phyloP scores from a whole-genome alignment of 2,329 filamentous ascomycete species.

The Didymella pinodella region DNA sequence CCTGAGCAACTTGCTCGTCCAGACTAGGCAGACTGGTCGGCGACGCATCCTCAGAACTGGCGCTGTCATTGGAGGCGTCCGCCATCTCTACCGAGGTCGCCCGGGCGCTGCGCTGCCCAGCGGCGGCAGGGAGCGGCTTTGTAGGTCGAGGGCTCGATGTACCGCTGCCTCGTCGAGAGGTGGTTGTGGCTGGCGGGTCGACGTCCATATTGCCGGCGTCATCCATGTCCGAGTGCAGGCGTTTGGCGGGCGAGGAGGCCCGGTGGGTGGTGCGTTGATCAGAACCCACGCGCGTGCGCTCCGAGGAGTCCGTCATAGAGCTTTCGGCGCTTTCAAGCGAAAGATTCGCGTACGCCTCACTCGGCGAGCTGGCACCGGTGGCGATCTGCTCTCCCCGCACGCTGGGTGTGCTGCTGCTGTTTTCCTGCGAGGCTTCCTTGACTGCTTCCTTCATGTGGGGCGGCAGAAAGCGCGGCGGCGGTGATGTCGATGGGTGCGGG shows the following conservation, averaged over 20 bases:
- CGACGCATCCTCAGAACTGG: slow-evolving; percentile 31
- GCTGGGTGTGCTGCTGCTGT: slow-evolving; percentile 23
- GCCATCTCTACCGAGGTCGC: slow-evolving; percentile 57
- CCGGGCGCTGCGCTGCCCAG: slow-evolving; percentile 40
- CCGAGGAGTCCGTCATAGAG: slow-evolving; percentile 36
- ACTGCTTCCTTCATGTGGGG: slow-evolving; percentile 65
- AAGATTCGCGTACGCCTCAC: slow-evolving; percentile 62
- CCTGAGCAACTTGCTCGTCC: slow-evolving; percentile 77
- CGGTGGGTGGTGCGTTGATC: slow-evolving; percentile 44
- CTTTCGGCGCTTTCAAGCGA: slow-evolving; percentile 56
- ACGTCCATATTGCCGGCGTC: slow-evolving; percentile 50
- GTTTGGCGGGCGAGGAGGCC: slow-evolving; percentile 63
- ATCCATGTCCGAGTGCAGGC: slow-evolving; percentile 64
- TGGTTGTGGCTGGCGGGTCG: slow-evolving; percentile 29
- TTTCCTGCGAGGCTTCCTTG: slow-evolving; percentile 45
- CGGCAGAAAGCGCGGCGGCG: slow-evolving; percentile 60
- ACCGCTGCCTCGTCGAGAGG: slow-evolving; percentile 33
- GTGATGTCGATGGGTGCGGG: slow-evolving; percentile 48
- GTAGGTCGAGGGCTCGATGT: slow-evolving; percentile 37
- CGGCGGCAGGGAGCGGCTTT: slow-evolving; percentile 34
- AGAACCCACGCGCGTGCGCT: slow-evolving; percentile 29
- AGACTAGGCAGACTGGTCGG: slow-evolving; percentile 39
- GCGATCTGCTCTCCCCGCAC: slow-evolving; percentile 49
- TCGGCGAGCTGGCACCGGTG: slow-evolving; percentile 57
- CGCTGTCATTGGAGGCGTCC: slow-evolving; percentile 41